Evolutionary conservation across 352 stramenopile species (phyloP).

Genomic region (Globisporangium canariense): DNA sequence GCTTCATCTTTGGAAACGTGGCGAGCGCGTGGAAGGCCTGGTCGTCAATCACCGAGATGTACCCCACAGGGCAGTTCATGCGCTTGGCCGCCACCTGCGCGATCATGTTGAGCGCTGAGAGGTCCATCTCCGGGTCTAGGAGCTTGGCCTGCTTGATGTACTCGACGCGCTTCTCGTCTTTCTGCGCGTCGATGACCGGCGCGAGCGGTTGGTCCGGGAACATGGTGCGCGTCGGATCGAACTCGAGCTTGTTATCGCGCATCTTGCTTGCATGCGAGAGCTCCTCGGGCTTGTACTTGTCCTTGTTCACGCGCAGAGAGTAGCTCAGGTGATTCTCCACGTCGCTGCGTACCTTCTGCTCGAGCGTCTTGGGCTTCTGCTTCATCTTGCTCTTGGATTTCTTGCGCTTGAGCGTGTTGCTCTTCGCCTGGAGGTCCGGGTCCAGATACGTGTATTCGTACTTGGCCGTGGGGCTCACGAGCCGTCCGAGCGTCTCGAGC

Average conservation of each 20-base stretch:
- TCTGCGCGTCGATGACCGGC: slow-evolving; percentile 30
- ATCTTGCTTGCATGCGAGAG: background rate
- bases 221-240: slow-evolving; percentile 26
- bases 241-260: slow-evolving; percentile 47
- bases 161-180: slow-evolving; percentile 39
- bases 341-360: slow-evolving; percentile 28
- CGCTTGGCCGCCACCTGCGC: slow-evolving; percentile 43
- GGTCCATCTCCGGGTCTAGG: slow-evolving; percentile 29
- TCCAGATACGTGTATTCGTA: slow-evolving; percentile 7
- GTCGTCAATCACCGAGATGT: slow-evolving; percentile 57
- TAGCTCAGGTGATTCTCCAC: slow-evolving; percentile 34
- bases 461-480: slow-evolving; percentile 28
- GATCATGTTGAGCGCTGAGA: slow-evolving; percentile 41
- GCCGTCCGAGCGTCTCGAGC: slow-evolving; percentile 38
- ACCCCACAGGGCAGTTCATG: slow-evolving; percentile 49
- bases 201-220: slow-evolving; percentile 40
- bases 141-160: slow-evolving; percentile 40
- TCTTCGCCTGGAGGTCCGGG: background rate
- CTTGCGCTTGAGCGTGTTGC: background rate
- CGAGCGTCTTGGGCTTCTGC: slow-evolving; percentile 4
- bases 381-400: slow-evolving; percentile 14
- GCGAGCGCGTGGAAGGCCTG: slow-evolving; percentile 32
- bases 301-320: slow-evolving; percentile 18
- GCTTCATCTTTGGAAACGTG: slow-evolving; percentile 5
- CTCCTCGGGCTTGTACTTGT: slow-evolving; percentile 17